phyloP scores from a whole-genome alignment of 345 rosid species.

The Brassica cretica region DNA sequence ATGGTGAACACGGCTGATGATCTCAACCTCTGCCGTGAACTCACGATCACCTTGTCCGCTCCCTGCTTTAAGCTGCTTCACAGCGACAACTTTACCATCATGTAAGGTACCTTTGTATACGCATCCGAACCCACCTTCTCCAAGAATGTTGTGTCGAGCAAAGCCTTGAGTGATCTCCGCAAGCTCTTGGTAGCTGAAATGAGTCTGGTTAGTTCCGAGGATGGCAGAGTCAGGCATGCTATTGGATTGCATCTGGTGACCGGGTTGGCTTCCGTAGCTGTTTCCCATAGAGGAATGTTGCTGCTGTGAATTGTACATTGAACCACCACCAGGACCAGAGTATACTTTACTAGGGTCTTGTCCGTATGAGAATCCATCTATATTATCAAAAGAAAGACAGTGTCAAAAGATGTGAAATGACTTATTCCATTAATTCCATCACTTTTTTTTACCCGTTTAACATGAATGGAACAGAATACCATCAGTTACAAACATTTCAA shows the following conservation, averaged over 20 bases:
- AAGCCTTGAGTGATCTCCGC: conserved; percentile 80
- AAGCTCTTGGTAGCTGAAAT: conserved; percentile 74
- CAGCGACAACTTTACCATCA: conserved; percentile 70
- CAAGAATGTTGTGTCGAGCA: conserved; percentile 63
- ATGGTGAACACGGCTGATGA: conserved; percentile 93
- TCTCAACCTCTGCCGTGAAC: conserved; percentile 93
- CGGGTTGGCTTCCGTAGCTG: conserved; percentile 53
- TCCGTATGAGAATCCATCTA: conserved; percentile 57
- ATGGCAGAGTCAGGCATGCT: conserved; percentile 53
- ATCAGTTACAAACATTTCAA: background rate
- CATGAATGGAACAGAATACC: too few species aligned
- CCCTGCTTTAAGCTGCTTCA: conserved; percentile 90
- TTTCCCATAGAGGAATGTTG: conserved; percentile 39
- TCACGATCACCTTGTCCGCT: conserved; percentile 96
- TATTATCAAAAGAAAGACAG: conserved; percentile 14
- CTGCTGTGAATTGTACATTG: conserved; percentile 48
- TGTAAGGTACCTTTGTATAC: conserved; percentile 64
- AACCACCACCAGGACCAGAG: conserved; percentile 39
- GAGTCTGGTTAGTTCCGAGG: conserved; percentile 50
- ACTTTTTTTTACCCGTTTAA: too few species aligned
- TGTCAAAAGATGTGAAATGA: background rate
- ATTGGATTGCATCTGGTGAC: conserved; percentile 30
- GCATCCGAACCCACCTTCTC: conserved; percentile 97
- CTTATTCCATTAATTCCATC: too few species aligned
- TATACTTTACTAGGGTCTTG: conserved; percentile 42